phyloP scores from a whole-genome alignment of 164 flowering plant genomes.

The Stephania yunnanensis region DNA sequence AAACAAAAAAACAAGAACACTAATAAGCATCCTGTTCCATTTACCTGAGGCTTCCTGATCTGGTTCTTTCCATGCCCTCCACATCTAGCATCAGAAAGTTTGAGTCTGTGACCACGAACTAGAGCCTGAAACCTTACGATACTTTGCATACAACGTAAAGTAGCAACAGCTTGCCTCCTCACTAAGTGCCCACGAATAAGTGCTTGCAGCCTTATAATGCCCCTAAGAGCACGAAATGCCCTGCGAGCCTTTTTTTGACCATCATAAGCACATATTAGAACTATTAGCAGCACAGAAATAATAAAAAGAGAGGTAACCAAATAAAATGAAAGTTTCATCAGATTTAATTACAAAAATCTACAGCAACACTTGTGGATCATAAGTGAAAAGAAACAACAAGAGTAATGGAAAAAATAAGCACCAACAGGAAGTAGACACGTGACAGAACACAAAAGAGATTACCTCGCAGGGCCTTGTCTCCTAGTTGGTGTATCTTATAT shows the following conservation, averaged over 20 bases:
- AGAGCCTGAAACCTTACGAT: slow-evolving; percentile 73
- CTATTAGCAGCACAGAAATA: neutral
- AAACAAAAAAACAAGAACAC: neutral
- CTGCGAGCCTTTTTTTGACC: slow-evolving; percentile 73
- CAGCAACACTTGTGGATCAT: neutral
- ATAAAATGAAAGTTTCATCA: neutral
- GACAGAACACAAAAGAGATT: neutral
- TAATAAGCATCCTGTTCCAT: neutral
- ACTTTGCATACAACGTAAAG: slow-evolving; percentile 53
- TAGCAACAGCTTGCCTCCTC: slow-evolving; percentile 82
- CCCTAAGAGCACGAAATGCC: slow-evolving; percentile 85
- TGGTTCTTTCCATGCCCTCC: slow-evolving; percentile 31
- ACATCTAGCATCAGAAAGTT: slow-evolving; percentile 41
- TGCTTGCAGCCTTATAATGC: slow-evolving; percentile 96
- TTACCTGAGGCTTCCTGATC: slow-evolving; percentile 33
- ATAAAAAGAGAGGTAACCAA: neutral
- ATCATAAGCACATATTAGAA: slow-evolving; percentile 11
- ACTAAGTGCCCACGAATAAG: slow-evolving; percentile 90
- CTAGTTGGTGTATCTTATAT: no score
- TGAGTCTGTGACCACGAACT: slow-evolving; percentile 59
- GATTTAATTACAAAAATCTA: neutral
- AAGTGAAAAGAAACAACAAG: neutral
- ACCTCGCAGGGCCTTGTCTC: neutral
- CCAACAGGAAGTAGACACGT: no score
- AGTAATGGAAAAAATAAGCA: neutral